These are phyloP conservation scores for Thalassiosira livingstoniorum DNA, from an alignment of 352 stramenopile genomes.

Conservation along the genomic window DNA sequence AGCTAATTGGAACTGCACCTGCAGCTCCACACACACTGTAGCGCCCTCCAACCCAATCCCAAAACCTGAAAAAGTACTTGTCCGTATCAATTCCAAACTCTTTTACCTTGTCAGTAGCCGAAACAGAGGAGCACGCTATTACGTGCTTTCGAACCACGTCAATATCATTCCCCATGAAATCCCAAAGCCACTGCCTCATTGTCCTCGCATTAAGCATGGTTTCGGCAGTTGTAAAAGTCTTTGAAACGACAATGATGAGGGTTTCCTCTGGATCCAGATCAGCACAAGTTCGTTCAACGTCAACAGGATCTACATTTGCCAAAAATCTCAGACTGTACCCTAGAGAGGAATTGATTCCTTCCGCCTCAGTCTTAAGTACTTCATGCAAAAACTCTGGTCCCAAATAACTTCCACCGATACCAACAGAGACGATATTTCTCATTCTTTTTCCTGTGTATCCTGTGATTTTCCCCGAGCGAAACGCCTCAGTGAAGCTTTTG, in stretches of 20 bases:
- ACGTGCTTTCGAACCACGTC: conserved; percentile 94
- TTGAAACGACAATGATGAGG: conserved; percentile 97
- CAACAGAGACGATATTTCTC: conserved; percentile 97
- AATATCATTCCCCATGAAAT: conserved; percentile 92
- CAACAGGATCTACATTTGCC: conserved; percentile 98
- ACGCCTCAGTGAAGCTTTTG: conserved; percentile 90
- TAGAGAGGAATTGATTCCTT: conserved; percentile 89
- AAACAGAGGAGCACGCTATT: conserved; percentile 88
- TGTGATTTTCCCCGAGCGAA: conserved; percentile 89
- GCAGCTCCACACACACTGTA: conserved; percentile 98
- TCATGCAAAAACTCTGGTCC: conserved; percentile 91
- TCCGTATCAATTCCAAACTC: conserved; percentile 96
- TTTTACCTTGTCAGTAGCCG: conserved; percentile 79
- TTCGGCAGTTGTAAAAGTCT: conserved; percentile 99
- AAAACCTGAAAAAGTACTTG: conserved; percentile 98
- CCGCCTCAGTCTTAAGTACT: conserved; percentile 89
- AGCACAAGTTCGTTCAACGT: conserved; percentile 93
- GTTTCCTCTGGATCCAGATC: conserved; percentile 97
- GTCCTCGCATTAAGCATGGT: conserved; percentile 99
- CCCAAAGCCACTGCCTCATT: conserved; percentile 96
- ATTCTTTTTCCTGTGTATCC: conserved; percentile 94
- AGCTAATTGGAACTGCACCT: conserved; percentile 94
- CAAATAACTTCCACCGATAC: conserved; percentile 97
- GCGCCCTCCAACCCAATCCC: conserved; percentile 98
- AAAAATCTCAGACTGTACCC: conserved; percentile 95